Conservation (phyloP, 768 basidiomycete species). For the Pleurotus ostreatus region DNA sequence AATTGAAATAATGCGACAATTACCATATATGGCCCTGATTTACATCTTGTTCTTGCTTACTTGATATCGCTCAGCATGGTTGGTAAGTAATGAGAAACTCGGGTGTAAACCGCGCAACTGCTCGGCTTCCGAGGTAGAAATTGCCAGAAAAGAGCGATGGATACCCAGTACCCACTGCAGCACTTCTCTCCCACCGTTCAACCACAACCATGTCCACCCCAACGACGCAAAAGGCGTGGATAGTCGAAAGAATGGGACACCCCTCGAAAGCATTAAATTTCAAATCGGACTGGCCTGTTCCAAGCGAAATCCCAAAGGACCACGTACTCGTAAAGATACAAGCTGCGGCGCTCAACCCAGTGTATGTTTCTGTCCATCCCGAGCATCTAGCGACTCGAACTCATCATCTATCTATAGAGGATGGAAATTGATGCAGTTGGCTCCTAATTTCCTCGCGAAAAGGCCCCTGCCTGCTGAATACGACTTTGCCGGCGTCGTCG, state of each 20-base stretch:
- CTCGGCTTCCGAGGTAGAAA: no score
- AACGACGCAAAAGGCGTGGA: not conserved
- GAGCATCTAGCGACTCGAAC: not conserved
- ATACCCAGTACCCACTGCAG: no score
- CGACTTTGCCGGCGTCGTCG: slow-evolving; percentile 64
- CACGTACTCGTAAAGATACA: slow-evolving; percentile 49
- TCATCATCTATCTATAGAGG: slow-evolving; percentile 36
- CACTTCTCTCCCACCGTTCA: no score
- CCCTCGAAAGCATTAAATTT: not conserved
- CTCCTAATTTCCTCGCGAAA: slow-evolving; percentile 42
- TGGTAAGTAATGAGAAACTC: no score
- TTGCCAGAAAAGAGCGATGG: no score
- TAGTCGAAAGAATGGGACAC: not conserved
- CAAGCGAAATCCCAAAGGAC: slow-evolving; percentile 25
- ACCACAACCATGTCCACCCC: not conserved
- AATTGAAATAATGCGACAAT: no score
- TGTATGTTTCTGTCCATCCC: slow-evolving; percentile 33
- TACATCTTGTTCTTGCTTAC: no score
- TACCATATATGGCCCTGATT: no score
- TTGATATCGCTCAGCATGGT: no score
- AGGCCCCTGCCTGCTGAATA: slow-evolving; percentile 54
- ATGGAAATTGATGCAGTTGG: slow-evolving; percentile 48
- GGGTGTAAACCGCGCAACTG: no score
- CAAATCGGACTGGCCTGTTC: slow-evolving; percentile 15
- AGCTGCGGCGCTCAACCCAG: slow-evolving; percentile 64